phyloP scores from a whole-genome alignment of 352 stramenopile genomes.

The Globisporangium alternatum region DNA sequence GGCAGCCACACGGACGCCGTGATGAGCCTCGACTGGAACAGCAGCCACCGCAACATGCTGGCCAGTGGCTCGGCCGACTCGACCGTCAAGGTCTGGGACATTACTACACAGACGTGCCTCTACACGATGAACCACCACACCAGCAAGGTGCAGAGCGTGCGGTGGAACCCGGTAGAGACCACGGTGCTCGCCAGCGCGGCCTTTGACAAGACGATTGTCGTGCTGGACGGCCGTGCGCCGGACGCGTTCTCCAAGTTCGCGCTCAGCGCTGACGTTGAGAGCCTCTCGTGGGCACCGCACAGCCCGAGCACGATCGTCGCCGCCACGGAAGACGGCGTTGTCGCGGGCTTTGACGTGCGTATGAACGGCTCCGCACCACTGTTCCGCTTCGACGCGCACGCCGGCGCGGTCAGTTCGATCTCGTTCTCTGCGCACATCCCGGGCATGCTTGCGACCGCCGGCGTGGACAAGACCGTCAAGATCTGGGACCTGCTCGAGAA shows the following conservation, averaged over 20 bases:
- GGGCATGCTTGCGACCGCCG: conserved; percentile 94
- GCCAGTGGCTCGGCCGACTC: conserved; percentile 96
- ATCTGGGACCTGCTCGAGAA: conserved; percentile 93
- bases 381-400: conserved; percentile 92
- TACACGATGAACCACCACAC: conserved; percentile 97
- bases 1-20: conserved; percentile 98
- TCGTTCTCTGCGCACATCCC: conserved; percentile 85
- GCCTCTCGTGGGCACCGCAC: conserved; percentile 93
- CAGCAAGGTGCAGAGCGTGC: conserved; percentile 97
- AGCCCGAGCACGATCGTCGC: conserved; percentile 91
- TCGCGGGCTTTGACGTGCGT: conserved; percentile 95
- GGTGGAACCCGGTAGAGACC: conserved; percentile 96
- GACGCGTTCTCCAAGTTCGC: conserved; percentile 81
- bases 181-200: conserved; percentile 94
- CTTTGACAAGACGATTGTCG: conserved; percentile 93
- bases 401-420: conserved; percentile 81
- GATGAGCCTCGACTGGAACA: conserved; percentile 98
- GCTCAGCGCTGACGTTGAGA: conserved; percentile 88
- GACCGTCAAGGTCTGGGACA: conserved; percentile 97
- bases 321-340: conserved; percentile 92
- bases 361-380: conserved; percentile 91
- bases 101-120: conserved; percentile 91
- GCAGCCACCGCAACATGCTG: conserved; percentile 95
- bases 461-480: conserved; percentile 98
- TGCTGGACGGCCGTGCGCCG: conserved; percentile 91